Percentiles rank a stretch among this genome's conserved stretches.
These are phyloP conservation scores for Scortechinia acanthostroma DNA, from an alignment of 2,329 filamentous ascomycete genomes.

Conservation along the genomic window DNA sequence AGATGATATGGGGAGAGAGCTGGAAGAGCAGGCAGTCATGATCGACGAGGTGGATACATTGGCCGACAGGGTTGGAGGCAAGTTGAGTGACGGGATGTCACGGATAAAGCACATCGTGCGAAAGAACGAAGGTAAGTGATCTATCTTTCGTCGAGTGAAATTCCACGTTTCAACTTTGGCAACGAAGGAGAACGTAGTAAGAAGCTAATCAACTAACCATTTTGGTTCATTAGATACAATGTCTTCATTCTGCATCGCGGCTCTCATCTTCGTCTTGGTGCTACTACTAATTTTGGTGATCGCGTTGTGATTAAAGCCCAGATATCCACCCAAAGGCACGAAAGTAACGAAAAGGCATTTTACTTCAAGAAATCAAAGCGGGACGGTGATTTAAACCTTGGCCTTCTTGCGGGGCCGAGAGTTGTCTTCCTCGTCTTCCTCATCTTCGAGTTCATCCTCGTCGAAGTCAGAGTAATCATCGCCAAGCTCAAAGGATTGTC, in stretches of 20 bases:
- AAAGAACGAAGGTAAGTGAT: constrained; percentile 56
- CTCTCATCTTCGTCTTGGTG: constrained; percentile 59
- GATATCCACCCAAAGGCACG: background rate
- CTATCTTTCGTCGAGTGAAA: background rate
- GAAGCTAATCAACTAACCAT: background rate
- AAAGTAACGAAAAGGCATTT: background rate
- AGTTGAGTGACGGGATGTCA: constrained; percentile 55
- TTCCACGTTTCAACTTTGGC: too few relatives aligned
- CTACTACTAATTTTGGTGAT: constrained; percentile 52
- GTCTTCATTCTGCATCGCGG: constrained; percentile 59
- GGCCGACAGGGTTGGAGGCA: constrained; percentile 60
- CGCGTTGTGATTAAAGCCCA: constrained; percentile 7
- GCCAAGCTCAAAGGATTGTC: constrained; percentile 38
- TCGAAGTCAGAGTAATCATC: constrained; percentile 38
- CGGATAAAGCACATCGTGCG: constrained; percentile 57
- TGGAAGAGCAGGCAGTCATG: constrained; percentile 60
- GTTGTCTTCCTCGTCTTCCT: background rate
- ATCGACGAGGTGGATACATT: constrained; percentile 59
- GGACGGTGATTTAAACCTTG: background rate
- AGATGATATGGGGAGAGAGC: constrained; percentile 61
- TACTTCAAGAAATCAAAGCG: background rate
- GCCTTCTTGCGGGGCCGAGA: constrained; percentile 2
- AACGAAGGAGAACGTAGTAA: background rate
- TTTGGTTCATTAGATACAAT: background rate
- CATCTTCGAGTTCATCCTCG: constrained; percentile 20